These are phyloP conservation scores for Rhodomyrtus psidioides DNA, from an alignment of 441 rosid genomes.

Conservation along the genomic window DNA sequence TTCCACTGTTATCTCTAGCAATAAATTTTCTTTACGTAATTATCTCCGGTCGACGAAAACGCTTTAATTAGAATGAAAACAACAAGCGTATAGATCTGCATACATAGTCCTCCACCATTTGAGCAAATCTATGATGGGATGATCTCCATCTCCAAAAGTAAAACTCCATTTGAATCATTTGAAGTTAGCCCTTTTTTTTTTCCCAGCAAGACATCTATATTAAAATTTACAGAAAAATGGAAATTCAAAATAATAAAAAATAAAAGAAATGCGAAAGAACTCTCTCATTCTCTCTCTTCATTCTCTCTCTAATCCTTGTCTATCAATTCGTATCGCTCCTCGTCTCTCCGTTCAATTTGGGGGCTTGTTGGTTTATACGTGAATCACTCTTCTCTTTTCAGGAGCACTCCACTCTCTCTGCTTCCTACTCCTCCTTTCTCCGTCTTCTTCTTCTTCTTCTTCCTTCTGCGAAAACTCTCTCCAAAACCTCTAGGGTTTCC, in stretches of 20 bases:
- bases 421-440: not conserved
- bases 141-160: not conserved
- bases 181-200: not conserved
- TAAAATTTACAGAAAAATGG: not conserved
- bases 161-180: not conserved
- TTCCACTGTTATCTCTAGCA: fast-evolving
- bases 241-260: fast-evolving
- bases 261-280: not conserved
- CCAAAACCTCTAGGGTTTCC: not conserved
- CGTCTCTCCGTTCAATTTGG: not conserved
- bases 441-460: not conserved
- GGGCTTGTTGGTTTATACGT: not conserved
- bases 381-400: not conserved
- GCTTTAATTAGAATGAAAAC: fast-evolving
- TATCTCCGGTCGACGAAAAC: fast-evolving
- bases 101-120: fast-evolving
- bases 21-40: fast-evolving
- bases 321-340: not conserved
- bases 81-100: fast-evolving
- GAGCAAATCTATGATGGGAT: not conserved
- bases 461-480: not conserved
- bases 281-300: not conserved
- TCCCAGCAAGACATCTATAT: too few species aligned
- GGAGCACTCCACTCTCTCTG: not conserved
- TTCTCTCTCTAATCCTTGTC: not conserved